These are phyloP conservation scores for Wallacemonas sp. DNA, from an alignment of 208 protist genomes.

Conservation along the genomic window DNA sequence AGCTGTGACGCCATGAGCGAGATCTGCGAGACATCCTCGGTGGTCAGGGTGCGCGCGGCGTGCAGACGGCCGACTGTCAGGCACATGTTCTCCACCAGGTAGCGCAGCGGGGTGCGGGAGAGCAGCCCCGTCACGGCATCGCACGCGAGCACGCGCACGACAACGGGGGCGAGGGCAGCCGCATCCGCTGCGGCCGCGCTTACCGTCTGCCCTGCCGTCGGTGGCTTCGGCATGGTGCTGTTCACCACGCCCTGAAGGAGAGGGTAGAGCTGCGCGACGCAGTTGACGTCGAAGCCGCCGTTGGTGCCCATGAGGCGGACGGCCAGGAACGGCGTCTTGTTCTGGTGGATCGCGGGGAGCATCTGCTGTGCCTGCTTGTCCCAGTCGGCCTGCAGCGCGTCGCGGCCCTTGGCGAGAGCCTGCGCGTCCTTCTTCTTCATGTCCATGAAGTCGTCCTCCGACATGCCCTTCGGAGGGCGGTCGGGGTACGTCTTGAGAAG, in stretches of 20 bases:
- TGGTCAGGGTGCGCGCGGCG: slow-evolving; percentile 44
- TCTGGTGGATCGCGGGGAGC: slow-evolving; percentile 32
- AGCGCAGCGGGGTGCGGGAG: slow-evolving; percentile 52
- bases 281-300: slow-evolving; percentile 51
- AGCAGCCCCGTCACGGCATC: slow-evolving; percentile 73
- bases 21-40: slow-evolving; percentile 65
- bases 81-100: slow-evolving; percentile 58
- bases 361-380: slow-evolving; percentile 50
- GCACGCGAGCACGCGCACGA: slow-evolving; percentile 50
- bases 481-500: slow-evolving; percentile 80
- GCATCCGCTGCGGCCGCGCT: slow-evolving; percentile 15
- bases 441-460: slow-evolving; percentile 81
- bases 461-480: slow-evolving; percentile 82
- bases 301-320: slow-evolving; percentile 73
- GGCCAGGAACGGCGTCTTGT: slow-evolving; percentile 57
- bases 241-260: slow-evolving; percentile 57
- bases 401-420: slow-evolving; percentile 74
- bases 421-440: slow-evolving; percentile 76
- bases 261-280: slow-evolving; percentile 59
- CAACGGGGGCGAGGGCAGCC: slow-evolving; percentile 22
- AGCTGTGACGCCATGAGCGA: slow-evolving; percentile 61
- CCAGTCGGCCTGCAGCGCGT: slow-evolving; percentile 58
- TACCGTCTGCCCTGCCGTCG: background rate
- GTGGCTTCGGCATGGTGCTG: slow-evolving; percentile 11
- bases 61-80: slow-evolving; percentile 52